Percentiles rank a stretch among this genome's conserved stretches.
Evolutionary conservation across 1,139 yeast genomes (phyloP).

Genomic region (Ogataea hybrid): DNA sequence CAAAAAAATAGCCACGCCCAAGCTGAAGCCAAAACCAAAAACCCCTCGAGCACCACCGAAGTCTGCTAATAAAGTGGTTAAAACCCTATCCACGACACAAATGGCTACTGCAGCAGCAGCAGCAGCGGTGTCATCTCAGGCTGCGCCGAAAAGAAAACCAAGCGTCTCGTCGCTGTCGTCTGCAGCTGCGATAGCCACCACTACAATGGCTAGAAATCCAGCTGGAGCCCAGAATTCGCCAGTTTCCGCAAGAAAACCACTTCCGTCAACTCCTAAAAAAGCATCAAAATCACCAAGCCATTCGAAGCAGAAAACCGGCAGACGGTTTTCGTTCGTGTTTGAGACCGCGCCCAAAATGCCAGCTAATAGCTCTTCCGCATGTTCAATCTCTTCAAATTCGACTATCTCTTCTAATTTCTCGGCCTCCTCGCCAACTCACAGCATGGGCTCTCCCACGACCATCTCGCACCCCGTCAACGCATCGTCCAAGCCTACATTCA

Average conservation of each 20-base stretch:
- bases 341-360: slow-evolving; percentile 17
- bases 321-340: slow-evolving; percentile 21
- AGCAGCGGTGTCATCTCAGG: slow-evolving; percentile 22
- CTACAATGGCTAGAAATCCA: slow-evolving; percentile 11
- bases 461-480: slow-evolving; percentile 6
- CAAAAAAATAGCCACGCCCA: not conserved
- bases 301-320: slow-evolving; percentile 8
- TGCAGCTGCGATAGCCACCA: slow-evolving; percentile 24
- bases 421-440: slow-evolving; percentile 13
- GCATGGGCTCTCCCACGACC: slow-evolving; percentile 12
- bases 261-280: not conserved
- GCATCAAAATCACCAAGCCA: not conserved
- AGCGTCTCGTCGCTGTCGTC: slow-evolving; percentile 18
- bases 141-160: slow-evolving; percentile 14
- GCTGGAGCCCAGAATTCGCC: not conserved
- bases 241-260: not conserved
- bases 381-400: slow-evolving; percentile 19
- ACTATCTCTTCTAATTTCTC: slow-evolving; percentile 19
- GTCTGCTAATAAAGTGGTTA: slow-evolving; percentile 8
- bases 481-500: slow-evolving; percentile 11
- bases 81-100: slow-evolving; percentile 21
- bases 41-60: slow-evolving; percentile 4
- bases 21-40: slow-evolving; percentile 1
- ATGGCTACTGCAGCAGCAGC: slow-evolving; percentile 30
- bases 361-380: slow-evolving; percentile 13